A percentile compares a stretch with the other conserved stretches of the same genome.
phyloP scores from a whole-genome alignment of 352 stramenopile genomes.

The Pythium chondricola region DNA sequence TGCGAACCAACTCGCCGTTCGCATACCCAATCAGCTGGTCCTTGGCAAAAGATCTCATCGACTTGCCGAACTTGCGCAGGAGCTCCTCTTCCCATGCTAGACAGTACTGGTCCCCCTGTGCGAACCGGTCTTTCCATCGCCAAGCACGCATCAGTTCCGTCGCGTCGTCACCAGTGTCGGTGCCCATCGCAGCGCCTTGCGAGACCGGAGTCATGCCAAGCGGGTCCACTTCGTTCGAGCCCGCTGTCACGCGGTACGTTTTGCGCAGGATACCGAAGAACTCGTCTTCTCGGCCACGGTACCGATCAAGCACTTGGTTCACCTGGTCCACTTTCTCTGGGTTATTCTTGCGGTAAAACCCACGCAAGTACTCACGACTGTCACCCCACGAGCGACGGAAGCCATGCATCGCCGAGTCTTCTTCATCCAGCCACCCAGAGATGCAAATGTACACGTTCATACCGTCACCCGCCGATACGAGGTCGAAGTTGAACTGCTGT shows the following conservation, averaged over 20 bases:
- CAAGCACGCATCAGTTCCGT: conserved; percentile 50
- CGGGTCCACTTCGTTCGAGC: conserved; percentile 34
- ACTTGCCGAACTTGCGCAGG: conserved; percentile 69
- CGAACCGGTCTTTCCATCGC: conserved; percentile 81
- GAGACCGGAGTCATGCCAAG: conserved; percentile 33
- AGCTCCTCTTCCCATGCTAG: conserved; percentile 71
- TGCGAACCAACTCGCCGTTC: conserved; percentile 66
- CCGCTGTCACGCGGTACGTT: conserved; percentile 46
- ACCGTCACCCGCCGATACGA: conserved; percentile 68
- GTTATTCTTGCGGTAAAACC: conserved; percentile 66
- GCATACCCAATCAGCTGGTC: conserved; percentile 64
- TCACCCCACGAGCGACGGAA: conserved; percentile 77
- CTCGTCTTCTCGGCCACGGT: conserved; percentile 78
- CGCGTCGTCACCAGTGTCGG: conserved; percentile 8
- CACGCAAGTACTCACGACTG: conserved; percentile 66
- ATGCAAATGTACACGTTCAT: conserved; percentile 89
- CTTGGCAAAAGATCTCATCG: conserved; percentile 69
- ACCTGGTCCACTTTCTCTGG: conserved; percentile 71
- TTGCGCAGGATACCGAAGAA: conserved; percentile 69
- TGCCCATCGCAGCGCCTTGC: conserved; percentile 1
- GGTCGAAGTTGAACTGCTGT: conserved; percentile 77
- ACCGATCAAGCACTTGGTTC: conserved; percentile 75
- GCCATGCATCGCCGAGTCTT: conserved; percentile 43
- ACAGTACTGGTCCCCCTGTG: conserved; percentile 79
- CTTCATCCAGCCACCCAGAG: conserved; percentile 76